Evolutionary conservation across 352 stramenopile species (phyloP), one percentile per base, ranked within the genome.

Genomic region (Globisporangium echinulatum): DNA sequence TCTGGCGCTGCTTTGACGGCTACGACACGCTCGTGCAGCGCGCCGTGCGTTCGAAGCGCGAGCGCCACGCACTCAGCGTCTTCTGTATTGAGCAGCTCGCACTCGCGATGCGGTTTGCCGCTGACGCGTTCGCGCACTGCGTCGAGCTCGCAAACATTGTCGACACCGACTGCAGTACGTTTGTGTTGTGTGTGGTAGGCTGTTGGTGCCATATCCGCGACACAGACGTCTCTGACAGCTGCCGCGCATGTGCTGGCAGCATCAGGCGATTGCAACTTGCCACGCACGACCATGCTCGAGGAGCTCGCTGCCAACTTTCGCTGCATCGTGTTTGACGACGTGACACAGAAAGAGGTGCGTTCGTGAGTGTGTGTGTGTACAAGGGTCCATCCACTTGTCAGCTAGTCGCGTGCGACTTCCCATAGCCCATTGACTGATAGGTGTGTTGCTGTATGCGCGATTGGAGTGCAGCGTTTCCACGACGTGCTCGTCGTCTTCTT

Each of bases 401-500:
- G 25, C 3, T 33, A 33, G 25, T 3, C 25, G 25, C 25, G 25
- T 17, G 11, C n/a, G 5, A 17, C 15, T n/a, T 50, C 11, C 46
- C 6, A 9, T 57, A 2, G 10, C 25, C 19, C 42, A 8, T 36
- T 61, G 14, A n/a, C 25, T 43, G 9, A 49, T 49, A 14, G 17
- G 25, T 33, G 25, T 33, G 25, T 1, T 33, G 25, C 25, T 33
- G 25, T 33, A 33, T 33, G 25, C 2, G 2, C 25, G 25, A 25
- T 25, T 25, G 25, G 25, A 3, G 25, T 3, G 33, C 68, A 79
- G 72, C 67, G 68, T 33, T 86, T 90, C 39, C 70, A 88, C 51
- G 80, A 88, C 40, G 62, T 87, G 40, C 49, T 90, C 50, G 52
- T 88, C 2, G 63, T 90, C 43, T 88, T 85, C 60, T 90, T 87